phyloP scores from a whole-genome alignment of 345 rosid species.

The Salix arbutifolia region DNA sequence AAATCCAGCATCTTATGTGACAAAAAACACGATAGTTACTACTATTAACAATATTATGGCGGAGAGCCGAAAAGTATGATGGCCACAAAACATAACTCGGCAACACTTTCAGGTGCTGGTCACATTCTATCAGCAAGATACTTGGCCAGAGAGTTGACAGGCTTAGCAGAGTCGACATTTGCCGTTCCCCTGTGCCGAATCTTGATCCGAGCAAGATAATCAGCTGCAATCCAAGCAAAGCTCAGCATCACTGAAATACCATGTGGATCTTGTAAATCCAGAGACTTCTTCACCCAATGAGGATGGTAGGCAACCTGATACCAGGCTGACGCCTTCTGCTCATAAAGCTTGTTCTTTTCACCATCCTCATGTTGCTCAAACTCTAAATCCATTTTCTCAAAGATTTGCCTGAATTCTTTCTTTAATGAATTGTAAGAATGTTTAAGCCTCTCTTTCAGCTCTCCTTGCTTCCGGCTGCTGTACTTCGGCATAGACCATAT shows the following conservation, averaged over 20 bases:
- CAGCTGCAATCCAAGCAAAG: conserved; percentile 88
- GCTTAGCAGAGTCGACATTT: conserved; percentile 45
- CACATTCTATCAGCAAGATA: conserved; percentile 60
- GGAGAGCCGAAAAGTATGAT: conserved; percentile 2
- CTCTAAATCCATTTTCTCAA: conserved; percentile 47
- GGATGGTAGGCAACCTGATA: conserved; percentile 84
- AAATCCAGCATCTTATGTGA: neutral
- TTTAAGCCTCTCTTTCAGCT: conserved; percentile 66
- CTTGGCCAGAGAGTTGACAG: conserved; percentile 54
- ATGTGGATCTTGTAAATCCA: conserved; percentile 43
- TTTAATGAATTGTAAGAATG: conserved; percentile 61
- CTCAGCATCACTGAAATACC: conserved; percentile 48
- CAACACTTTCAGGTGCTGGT: neutral
- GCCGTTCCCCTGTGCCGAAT: conserved; percentile 31
- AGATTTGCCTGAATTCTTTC: conserved; percentile 68
- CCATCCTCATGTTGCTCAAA: conserved; percentile 50
- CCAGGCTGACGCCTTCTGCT: conserved; percentile 90
- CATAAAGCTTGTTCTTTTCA: conserved; percentile 49
- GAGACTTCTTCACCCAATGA: conserved; percentile 54
- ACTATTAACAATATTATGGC: neutral
- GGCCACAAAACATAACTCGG: neutral
- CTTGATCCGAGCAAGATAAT: conserved; percentile 82
- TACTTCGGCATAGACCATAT: conserved; percentile 89
- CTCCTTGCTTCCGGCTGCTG: conserved; percentile 66
- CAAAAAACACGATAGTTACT: neutral